Conservation (phyloP, 495 filamentous ascomycete species). For the Neurospora discreta region DNA sequence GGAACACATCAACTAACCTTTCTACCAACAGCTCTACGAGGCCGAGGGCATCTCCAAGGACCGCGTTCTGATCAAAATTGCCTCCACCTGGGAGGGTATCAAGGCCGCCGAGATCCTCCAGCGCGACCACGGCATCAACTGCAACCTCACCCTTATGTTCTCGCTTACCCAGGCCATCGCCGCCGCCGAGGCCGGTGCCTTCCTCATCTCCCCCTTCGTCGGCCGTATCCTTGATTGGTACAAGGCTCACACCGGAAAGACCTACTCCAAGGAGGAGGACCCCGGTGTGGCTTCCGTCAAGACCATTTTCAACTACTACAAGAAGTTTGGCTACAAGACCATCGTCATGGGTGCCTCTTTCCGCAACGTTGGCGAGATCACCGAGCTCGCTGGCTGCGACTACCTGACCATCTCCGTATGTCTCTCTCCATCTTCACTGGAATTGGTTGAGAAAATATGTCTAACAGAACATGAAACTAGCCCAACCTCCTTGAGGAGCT, state of each 20-base stretch:
- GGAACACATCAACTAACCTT: neutral
- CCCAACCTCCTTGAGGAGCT: conserved; percentile 92
- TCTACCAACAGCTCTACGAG: conserved; percentile 67
- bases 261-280: conserved; percentile 79
- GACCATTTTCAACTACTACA: conserved; percentile 99
- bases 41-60: conserved; percentile 82
- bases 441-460: no score
- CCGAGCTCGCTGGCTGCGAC: conserved; percentile 93
- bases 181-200: conserved; percentile 91
- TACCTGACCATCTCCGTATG: conserved; percentile 95
- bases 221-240: conserved; percentile 99
- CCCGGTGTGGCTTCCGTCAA: conserved; percentile 94
- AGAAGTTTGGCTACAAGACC: conserved; percentile 97
- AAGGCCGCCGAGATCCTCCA: conserved; percentile 92
- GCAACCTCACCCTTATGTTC: conserved; percentile 99
- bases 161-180: conserved; percentile 91
- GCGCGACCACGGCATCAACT: conserved; percentile 87
- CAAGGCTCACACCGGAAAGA: conserved; percentile 92
- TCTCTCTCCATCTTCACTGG: conserved; percentile 2
- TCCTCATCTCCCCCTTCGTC: conserved; percentile 98
- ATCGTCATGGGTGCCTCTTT: conserved; percentile 99
- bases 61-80: conserved; percentile 84
- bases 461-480: conserved; percentile 27
- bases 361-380: conserved; percentile 91
- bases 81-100: conserved; percentile 93